Evolutionary conservation across 2,329 filamentous ascomycete species (phyloP).

Genomic region (Metarhizium brunneum): DNA sequence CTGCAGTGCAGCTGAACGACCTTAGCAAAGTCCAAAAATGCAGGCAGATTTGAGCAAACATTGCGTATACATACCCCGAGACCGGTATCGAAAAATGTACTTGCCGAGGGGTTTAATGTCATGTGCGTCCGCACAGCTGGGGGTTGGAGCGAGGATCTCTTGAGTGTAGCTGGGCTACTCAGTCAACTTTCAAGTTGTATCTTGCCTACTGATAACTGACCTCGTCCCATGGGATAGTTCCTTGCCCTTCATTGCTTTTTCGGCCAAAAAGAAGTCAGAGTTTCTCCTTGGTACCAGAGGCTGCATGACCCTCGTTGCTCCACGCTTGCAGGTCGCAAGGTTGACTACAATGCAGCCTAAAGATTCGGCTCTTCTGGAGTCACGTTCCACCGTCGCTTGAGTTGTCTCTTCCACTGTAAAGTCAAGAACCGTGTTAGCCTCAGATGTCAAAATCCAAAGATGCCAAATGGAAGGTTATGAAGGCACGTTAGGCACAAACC

Average conservation of each 20-base stretch:
- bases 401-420: constrained; percentile 7
- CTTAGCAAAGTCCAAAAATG: neutral
- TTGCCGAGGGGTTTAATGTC: neutral
- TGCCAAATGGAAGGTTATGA: neutral
- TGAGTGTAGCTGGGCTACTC: neutral
- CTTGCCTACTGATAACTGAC: constrained; percentile 4
- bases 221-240: constrained; percentile 14
- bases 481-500: neutral
- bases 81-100: constrained; percentile 14
- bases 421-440: neutral
- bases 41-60: neutral
- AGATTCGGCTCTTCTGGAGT: neutral
- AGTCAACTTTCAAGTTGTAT: neutral
- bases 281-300: neutral
- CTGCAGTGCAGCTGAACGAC: constrained; percentile 11
- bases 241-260: constrained; percentile 18
- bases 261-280: constrained; percentile 4
- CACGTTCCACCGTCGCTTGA: neutral
- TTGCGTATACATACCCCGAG: constrained; percentile 8
- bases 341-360: constrained; percentile 11
- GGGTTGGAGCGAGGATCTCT: neutral
- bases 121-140: neutral
- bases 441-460: neutral
- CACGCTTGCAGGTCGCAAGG: neutral
- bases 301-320: neutral